Evolutionary conservation across 176 grass and related monocot genomes (phyloP).

Genomic region (Ananas comosus): DNA sequence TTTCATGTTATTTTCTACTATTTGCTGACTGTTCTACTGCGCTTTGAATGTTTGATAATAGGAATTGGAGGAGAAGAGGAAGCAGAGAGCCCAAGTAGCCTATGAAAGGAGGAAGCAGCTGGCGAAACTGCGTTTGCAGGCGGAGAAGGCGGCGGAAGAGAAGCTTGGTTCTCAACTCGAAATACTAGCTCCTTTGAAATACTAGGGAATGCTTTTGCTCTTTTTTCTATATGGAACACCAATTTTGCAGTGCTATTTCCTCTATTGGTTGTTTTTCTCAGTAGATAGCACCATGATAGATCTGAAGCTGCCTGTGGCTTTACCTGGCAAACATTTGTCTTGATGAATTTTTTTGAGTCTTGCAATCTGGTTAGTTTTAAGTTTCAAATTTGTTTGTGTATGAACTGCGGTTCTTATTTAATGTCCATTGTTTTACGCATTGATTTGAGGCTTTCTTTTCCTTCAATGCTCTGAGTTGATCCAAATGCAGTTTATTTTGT

Average conservation of each 20-base stretch:
- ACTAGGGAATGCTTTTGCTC: constrained; percentile 19
- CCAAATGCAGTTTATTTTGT: too few species aligned
- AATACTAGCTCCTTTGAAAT: constrained; percentile 73
- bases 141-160: constrained; percentile 61
- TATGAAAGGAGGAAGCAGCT: constrained; percentile 90
- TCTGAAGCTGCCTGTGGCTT: neutral
- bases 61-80: constrained; percentile 84
- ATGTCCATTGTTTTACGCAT: too few species aligned
- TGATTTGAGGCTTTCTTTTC: too few species aligned
- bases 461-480: too few species aligned
- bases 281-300: neutral
- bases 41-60: neutral
- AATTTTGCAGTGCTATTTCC: constrained; percentile 34
- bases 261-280: constrained; percentile 12
- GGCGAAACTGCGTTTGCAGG: constrained; percentile 53
- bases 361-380: too few species aligned
- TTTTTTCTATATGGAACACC: neutral
- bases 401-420: too few species aligned
- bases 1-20: neutral
- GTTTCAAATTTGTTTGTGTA: too few species aligned
- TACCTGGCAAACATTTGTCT: neutral
- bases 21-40: neutral
- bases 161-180: constrained; percentile 69
- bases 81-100: constrained; percentile 57
- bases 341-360: neutral